phyloP scores from a whole-genome alignment of 768 basidiomycete species.

The Suillus luteus region DNA sequence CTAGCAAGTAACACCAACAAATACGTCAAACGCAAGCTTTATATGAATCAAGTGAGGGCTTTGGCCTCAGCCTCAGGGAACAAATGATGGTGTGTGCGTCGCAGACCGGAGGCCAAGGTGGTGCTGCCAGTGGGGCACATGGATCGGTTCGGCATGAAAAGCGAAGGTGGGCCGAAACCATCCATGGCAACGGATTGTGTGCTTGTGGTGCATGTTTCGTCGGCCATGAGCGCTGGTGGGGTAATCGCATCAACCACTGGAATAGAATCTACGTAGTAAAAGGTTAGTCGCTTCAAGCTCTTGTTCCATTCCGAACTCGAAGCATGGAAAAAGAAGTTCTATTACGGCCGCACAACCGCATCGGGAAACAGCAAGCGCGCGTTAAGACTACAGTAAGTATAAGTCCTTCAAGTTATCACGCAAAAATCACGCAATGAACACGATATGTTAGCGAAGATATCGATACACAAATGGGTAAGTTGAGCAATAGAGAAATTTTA shows the following conservation, averaged over 20 bases:
- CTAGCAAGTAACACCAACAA: not conserved
- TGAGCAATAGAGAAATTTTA: not conserved
- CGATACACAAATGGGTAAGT: not conserved
- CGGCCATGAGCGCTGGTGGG: not conserved
- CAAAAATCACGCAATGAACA: not conserved
- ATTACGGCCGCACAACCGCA: slow-evolving; percentile 1
- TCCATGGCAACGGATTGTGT: not conserved
- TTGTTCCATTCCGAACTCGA: not conserved
- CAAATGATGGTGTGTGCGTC: too few relatives aligned
- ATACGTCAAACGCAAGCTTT: not conserved
- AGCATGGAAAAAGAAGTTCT: not conserved
- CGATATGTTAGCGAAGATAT: not conserved
- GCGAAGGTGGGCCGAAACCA: not conserved
- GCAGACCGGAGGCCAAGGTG: not conserved
- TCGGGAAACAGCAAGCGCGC: not conserved
- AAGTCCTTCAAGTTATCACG: not conserved
- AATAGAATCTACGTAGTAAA: not conserved
- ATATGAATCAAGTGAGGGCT: not conserved
- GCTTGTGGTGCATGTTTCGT: not conserved
- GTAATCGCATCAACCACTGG: not conserved
- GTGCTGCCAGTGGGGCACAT: not conserved
- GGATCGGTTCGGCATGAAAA: not conserved
- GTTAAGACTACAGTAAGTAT: not conserved
- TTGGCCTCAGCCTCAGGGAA: not conserved
- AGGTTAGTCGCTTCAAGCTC: not conserved